Conservation (phyloP, 305 asterid genomes). For the Lippia alba region DNA sequence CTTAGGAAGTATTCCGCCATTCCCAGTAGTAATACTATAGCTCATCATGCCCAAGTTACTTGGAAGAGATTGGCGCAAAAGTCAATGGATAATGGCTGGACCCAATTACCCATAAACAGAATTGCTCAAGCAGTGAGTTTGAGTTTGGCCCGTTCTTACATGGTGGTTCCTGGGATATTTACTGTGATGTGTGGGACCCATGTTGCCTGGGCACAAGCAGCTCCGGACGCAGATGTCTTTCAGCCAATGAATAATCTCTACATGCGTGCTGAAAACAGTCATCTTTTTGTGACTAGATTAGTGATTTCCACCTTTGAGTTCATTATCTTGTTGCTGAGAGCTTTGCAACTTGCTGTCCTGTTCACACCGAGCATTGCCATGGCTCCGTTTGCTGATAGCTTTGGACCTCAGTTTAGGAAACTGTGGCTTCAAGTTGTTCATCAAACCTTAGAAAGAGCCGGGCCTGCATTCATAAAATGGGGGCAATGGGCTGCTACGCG, state of each 20-base stretch:
- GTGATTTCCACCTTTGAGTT: conserved; percentile 53
- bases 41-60: conserved; percentile 57
- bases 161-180: conserved; percentile 72
- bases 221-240: conserved; percentile 52
- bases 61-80: conserved; percentile 59
- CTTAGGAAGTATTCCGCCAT: conserved; percentile 48
- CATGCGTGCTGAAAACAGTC: conserved; percentile 67
- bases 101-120: conserved; percentile 46
- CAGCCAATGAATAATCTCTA: conserved; percentile 56
- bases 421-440: conserved; percentile 85
- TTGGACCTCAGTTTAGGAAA: conserved; percentile 73
- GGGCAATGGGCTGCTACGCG: conserved; percentile 99
- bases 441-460: conserved; percentile 92
- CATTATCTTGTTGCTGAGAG: conserved; percentile 63
- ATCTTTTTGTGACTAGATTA: conserved; percentile 53
- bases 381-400: conserved; percentile 87
- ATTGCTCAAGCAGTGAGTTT: conserved; percentile 84
- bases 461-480: conserved; percentile 99
- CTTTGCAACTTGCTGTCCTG: conserved; percentile 58
- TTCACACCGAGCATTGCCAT: conserved; percentile 80
- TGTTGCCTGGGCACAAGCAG: conserved; percentile 57
- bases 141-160: conserved; percentile 71
- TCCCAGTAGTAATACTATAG: conserved; percentile 43
- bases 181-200: conserved; percentile 62
- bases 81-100: conserved; percentile 36